Percentiles rank a stretch among this genome's conserved stretches.
Conservation (phyloP, 331 rosid genomes). For the Acacia pycnantha region DNA sequence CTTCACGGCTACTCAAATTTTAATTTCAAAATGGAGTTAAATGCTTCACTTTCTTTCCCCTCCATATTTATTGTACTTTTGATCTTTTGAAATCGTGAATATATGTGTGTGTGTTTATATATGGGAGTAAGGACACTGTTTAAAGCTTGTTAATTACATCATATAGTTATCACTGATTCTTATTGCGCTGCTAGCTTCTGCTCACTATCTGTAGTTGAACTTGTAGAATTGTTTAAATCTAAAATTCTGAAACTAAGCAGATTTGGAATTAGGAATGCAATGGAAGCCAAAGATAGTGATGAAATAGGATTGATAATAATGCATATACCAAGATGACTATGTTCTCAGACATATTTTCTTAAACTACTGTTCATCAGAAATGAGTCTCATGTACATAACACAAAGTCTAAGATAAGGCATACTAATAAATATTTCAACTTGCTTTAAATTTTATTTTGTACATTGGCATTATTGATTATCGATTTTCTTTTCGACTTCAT, state of each 20-base stretch:
- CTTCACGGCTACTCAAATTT: not conserved
- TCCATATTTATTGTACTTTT: not conserved
- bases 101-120: too few species aligned
- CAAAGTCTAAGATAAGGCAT: not conserved
- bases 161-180: too few species aligned
- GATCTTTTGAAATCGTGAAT: too few species aligned
- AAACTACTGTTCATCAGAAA: not conserved
- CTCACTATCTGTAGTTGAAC: not conserved
- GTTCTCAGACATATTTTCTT: not conserved
- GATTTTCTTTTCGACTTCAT: not conserved
- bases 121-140: not conserved
- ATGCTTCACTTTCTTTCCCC: not conserved
- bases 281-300: too few species aligned
- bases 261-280: too few species aligned
- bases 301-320: too few species aligned
- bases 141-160: not conserved
- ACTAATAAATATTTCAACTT: not conserved
- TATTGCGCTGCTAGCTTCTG: not conserved
- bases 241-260: too few species aligned
- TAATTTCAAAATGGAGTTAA: not conserved
- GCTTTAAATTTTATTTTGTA: too few species aligned
- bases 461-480: not conserved
- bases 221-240: too few species aligned
- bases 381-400: not conserved
- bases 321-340: too few species aligned